A percentile compares a stretch with the other conserved stretches of the same genome.
phyloP scores from a whole-genome alignment of 768 basidiomycete genomes.

The Panaeolus cyanescens region DNA sequence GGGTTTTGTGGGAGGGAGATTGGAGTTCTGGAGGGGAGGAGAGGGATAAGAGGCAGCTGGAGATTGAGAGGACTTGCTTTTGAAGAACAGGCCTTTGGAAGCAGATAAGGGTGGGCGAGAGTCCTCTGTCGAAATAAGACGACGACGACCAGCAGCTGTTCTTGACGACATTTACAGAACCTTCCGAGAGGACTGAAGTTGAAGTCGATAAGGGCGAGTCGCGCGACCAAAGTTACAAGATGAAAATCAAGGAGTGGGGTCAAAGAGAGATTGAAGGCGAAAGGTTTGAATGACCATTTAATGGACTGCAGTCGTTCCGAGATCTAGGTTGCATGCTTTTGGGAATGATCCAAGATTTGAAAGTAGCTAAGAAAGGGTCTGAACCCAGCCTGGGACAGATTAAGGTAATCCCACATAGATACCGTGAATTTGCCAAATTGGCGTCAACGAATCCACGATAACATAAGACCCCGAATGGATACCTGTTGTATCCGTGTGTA shows the following conservation, averaged over 20 bases:
- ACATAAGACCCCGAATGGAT: neutral
- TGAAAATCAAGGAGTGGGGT: neutral
- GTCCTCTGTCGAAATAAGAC: constrained; percentile 12
- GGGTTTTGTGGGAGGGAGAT: neutral
- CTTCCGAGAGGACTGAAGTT: neutral
- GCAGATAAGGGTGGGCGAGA: constrained; percentile 11
- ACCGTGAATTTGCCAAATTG: neutral
- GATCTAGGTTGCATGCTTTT: neutral
- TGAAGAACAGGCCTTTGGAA: constrained; percentile 21
- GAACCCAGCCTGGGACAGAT: neutral
- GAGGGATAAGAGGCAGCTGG: constrained; percentile 3
- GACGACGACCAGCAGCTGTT: constrained; percentile 26
- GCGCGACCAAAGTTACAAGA: neutral
- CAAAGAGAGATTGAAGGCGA: neutral
- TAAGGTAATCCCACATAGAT: neutral
- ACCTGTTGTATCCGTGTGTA: neutral
- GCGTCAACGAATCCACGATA: neutral
- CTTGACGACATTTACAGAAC: constrained; percentile 26
- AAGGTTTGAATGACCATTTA: constrained; percentile 1
- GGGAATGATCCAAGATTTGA: neutral
- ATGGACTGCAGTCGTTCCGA: neutral
- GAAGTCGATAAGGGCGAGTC: neutral
- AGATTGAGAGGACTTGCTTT: constrained; percentile 13
- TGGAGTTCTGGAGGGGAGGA: neutral
- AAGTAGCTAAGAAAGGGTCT: neutral